Base-by-base conservation (phyloP, 306 rosid species). In the Casuarina glauca region DNA sequence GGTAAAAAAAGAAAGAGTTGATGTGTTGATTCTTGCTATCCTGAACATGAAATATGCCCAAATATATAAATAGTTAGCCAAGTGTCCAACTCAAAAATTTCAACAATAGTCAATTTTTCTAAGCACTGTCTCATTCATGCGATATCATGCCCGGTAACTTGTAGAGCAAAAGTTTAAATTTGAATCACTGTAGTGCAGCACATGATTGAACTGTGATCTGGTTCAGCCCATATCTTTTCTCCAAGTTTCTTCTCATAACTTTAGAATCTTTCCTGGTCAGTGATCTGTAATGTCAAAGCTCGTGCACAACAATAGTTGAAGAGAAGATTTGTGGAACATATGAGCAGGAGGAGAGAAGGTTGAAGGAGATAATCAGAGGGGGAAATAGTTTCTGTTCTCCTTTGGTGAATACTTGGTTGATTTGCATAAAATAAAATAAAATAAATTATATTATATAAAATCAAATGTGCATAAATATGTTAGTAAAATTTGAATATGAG, bases 231-330 rank as follows among this genome's bases (percentile, higher is more conserved):
- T 51, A n/a, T 12, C 15, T n/a, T 51, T 51, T 15, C n/a, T 51
- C 55, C 12, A n/a, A 51, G 19, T 48, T 48, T 48, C 51, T 51
- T 51, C 15, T 15, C 55, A 51, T 51, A 15, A 51, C 35, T 6
- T 26, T 38, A 26, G 64, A 26, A 58, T 58, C 64, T 58, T 58
- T 58, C 10, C 64, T 58, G 39, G 64, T 58, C 64, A 58, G 64
- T 36, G 38, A 58, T 58, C 11, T 58, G 64, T 10, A 13, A 26
- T 26, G 32, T 13, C 9, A 38, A 58, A 10, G 64, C 13, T 58
- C 4, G 32, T 32, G 64, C 8, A 38, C 32, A 58, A 58, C 15
- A 58, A 26, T 58, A 58, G 26, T 35, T 19, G 26, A 58, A 58
- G 64, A 58, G 64, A 26, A 58, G 39, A 58, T 9, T 20, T 58